Base-by-base conservation (phyloP, 495 filamentous ascomycete species). In the Penicillium lividum region DNA sequence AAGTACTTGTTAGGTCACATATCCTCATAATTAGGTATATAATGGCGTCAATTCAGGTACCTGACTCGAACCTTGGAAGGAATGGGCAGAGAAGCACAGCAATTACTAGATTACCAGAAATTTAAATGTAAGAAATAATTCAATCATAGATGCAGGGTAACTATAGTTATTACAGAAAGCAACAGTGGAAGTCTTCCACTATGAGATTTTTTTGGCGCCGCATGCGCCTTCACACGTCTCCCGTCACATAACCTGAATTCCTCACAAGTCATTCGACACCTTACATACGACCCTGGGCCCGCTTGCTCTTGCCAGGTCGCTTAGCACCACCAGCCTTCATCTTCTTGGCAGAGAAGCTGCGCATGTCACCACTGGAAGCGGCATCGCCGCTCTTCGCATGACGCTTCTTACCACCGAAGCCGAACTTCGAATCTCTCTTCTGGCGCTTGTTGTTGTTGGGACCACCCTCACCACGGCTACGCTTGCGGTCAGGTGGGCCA, bases 341-440 rank as follows among this genome's bases (percentile, higher is more conserved):
- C 80, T 87, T 88, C 82, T 86, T 91, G 22, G 71, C 79, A 45
- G 84, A 92, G 78, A 93, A 97, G 6, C 80, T 82, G 59, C 84
- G 83, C 68, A 95, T 64, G 75, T 98, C 95, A 54, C 82, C 86
- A 49, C 83, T 90, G 53, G 86, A 91, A 31, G 77, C 68, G 44
- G 92, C 91, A 75, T 97, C 93, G 53, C 89, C 89, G 58, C 91
- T 95, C 83, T 98, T 98, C 40, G 80, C 70, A 71, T 88, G 83
- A 51, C 87, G 80, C 84, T 97, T 98, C 84, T 95, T 96, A 57
- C 94, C 94, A 55, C 94, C 94, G 72, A 90, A 94, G 27, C 94
- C 94, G 70, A 86, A 97, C 76, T 95, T 96, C 59, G 86, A 79
- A 73, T 98, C 87, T 76, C 92, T 94, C 86, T 96, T 96, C 68